phyloP scores from a whole-genome alignment of 2,329 filamentous ascomycete species.

The Dactylellina cionopaga region DNA sequence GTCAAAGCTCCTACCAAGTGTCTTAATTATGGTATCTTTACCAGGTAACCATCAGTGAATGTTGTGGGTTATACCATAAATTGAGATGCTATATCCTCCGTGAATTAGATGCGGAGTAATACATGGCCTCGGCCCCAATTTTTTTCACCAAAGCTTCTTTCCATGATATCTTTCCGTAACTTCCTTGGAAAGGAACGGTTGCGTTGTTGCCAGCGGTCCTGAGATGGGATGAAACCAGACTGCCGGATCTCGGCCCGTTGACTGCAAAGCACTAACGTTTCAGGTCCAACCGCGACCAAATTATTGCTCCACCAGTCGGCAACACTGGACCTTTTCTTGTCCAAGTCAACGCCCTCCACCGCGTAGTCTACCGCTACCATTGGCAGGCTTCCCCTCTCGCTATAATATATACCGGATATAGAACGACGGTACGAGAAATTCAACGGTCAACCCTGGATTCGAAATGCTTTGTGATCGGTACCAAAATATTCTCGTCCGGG shows the following conservation, averaged over 20 bases:
- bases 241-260: conserved; percentile 38
- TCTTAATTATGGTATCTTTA: no score
- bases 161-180: background rate
- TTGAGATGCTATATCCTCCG: no score
- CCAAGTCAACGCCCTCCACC: background rate
- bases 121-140: no score
- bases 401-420: conserved; percentile 19
- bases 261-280: conserved; percentile 34
- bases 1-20: no score
- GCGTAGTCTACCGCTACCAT: background rate
- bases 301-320: background rate
- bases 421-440: background rate
- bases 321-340: background rate
- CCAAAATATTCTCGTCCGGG: conserved; percentile 20
- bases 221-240: conserved; percentile 40
- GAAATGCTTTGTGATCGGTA: conserved; percentile 22
- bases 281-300: conserved; percentile 15
- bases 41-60: no score
- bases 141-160: background rate
- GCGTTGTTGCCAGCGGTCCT: background rate
- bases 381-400: conserved; percentile 13
- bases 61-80: no score
- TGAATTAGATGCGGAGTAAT: no score
- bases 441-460: conserved; percentile 21
- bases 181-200: background rate